A percentile compares a stretch with the other conserved stretches of the same genome.
These are phyloP conservation scores for Zizania latifolia DNA, from an alignment of 176 grass and related monocot genomes.

Conservation along the genomic window DNA sequence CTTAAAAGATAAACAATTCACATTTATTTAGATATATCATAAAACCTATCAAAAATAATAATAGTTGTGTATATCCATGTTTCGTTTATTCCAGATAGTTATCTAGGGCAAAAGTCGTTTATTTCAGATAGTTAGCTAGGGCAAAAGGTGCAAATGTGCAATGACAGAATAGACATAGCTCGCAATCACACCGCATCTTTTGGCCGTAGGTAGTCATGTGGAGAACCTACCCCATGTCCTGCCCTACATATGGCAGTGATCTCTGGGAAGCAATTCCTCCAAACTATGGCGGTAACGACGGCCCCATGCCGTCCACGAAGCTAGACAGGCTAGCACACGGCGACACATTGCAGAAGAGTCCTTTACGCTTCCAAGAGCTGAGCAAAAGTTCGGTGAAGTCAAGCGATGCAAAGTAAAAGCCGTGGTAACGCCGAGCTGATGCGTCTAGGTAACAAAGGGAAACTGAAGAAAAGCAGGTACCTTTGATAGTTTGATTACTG, in stretches of 20 bases:
- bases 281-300: not conserved
- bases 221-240: not conserved
- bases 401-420: slow-evolving; percentile 36
- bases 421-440: not conserved
- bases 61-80: too few species aligned
- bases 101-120: too few species aligned
- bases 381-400: not conserved
- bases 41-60: too few species aligned
- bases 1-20: too few species aligned
- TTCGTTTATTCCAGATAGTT: too few species aligned
- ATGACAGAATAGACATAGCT: not conserved
- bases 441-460: slow-evolving; percentile 21
- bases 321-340: not conserved
- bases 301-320: not conserved
- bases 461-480: not conserved
- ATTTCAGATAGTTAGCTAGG: too few species aligned
- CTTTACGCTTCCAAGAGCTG: slow-evolving; percentile 30
- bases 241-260: slow-evolving; percentile 1
- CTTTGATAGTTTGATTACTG: slow-evolving; percentile 19
- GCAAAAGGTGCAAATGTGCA: not conserved
- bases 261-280: not conserved
- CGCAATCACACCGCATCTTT: slow-evolving; percentile 12
- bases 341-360: slow-evolving; percentile 1
- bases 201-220: not conserved
- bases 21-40: too few species aligned